phyloP scores from a whole-genome alignment of 495 filamentous ascomycete genomes.

The Penicillium cosmopolitanum region DNA sequence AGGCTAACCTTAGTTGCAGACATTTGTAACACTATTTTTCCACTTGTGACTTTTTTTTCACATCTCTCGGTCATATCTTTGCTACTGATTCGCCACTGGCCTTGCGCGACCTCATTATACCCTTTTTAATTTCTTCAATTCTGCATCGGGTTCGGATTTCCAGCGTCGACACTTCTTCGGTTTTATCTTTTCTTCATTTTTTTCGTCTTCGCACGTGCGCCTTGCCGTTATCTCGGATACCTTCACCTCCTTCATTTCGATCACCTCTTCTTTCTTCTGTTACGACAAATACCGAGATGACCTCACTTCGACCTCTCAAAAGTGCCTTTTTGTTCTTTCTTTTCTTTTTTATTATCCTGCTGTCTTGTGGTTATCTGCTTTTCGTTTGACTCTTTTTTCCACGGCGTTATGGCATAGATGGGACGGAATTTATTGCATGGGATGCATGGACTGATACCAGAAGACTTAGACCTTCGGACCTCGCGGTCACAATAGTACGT shows the following conservation, averaged over 20 bases:
- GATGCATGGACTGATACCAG: conserved; percentile 54
- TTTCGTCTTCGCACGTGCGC: conserved; percentile 21
- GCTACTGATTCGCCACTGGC: conserved; percentile 26
- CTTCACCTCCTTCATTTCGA: conserved; percentile 11
- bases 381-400: conserved; percentile 22
- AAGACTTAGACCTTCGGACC: conserved; percentile 46
- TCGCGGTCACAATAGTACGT: conserved; percentile 43
- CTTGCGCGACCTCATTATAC: conserved; percentile 36
- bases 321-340: conserved; percentile 30
- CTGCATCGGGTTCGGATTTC: conserved; percentile 34
- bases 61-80: conserved; percentile 24
- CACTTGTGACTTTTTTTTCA: conserved; percentile 24
- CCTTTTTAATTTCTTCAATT: conserved; percentile 40
- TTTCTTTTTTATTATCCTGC: conserved; percentile 12
- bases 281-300: conserved; percentile 33
- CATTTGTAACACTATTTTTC: conserved; percentile 45
- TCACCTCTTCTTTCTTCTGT: conserved; percentile 24
- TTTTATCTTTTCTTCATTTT: conserved; percentile 7
- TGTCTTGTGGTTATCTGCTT: conserved; percentile 24
- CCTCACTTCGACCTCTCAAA: conserved; percentile 38
- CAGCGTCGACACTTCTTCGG: conserved; percentile 29
- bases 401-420: conserved; percentile 51
- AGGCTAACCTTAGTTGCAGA: conserved; percentile 31
- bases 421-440: conserved; percentile 41
- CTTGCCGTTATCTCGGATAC: conserved; percentile 18